These are phyloP conservation scores for Penicillium hordei DNA, from an alignment of 2,329 filamentous ascomycete genomes.

Conservation along the genomic window DNA sequence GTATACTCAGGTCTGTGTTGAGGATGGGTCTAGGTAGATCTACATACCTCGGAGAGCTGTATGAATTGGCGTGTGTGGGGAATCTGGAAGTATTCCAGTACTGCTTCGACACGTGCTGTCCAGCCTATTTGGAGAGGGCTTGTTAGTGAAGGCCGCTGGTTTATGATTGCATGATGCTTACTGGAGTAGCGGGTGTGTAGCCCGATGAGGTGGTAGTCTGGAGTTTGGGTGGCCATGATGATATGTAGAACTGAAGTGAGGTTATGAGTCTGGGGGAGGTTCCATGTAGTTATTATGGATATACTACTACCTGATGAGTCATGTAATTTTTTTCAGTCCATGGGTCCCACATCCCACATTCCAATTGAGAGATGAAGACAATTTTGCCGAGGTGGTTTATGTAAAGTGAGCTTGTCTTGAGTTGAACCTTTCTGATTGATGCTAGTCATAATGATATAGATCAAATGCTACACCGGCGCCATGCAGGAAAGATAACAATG, in stretches of 20 bases:
- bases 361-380: background rate
- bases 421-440: background rate
- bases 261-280: background rate
- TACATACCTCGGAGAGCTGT: conserved; percentile 27
- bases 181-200: conserved; percentile 37
- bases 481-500: background rate
- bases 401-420: background rate
- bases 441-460: conserved; percentile 4
- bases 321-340: background rate
- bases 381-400: background rate
- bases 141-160: background rate
- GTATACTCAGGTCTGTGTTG: background rate
- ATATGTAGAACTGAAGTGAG: background rate
- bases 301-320: background rate
- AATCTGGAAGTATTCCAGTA: conserved; percentile 39
- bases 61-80: conserved; percentile 28
- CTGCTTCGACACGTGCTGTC: conserved; percentile 35
- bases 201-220: conserved; percentile 34
- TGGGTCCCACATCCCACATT: background rate
- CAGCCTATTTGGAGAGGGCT: conserved; percentile 28
- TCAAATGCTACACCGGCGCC: conserved; percentile 2
- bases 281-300: background rate
- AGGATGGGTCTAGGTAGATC: background rate
- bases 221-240: background rate
- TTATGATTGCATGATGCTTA: conserved; percentile 12